These are phyloP conservation scores for Terfezia boudieri DNA, from an alignment of 495 filamentous ascomycete genomes.

Conservation along the genomic window DNA sequence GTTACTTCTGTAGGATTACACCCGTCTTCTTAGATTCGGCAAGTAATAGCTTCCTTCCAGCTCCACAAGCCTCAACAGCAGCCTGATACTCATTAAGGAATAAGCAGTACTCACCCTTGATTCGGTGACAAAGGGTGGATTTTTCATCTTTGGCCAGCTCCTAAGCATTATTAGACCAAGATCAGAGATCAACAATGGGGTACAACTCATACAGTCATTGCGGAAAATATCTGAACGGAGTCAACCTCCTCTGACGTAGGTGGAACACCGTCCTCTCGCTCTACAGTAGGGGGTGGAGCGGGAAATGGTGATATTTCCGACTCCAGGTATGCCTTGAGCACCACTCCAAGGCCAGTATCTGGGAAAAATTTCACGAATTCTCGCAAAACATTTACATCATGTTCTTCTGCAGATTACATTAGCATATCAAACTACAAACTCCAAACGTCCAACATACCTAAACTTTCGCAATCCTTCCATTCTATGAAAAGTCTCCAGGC, in stretches of 20 bases:
- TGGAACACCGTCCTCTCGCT: slow-evolving; percentile 28
- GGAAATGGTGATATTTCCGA: slow-evolving; percentile 76
- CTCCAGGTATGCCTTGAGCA: slow-evolving; percentile 55
- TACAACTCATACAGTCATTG: slow-evolving; percentile 44
- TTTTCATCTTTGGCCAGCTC: slow-evolving; percentile 46
- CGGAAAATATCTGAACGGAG: not conserved
- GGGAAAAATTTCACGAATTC: slow-evolving; percentile 73
- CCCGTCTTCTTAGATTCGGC: slow-evolving; percentile 41
- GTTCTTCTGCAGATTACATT: slow-evolving; percentile 27
- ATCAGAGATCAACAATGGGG: slow-evolving; percentile 46
- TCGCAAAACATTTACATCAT: slow-evolving; percentile 49
- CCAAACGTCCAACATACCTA: slow-evolving; percentile 5
- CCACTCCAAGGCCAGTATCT: slow-evolving; percentile 50
- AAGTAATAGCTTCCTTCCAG: slow-evolving; percentile 38
- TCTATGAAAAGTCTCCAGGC: slow-evolving; percentile 82
- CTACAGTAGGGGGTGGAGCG: slow-evolving; percentile 15
- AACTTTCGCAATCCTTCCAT: slow-evolving; percentile 54
- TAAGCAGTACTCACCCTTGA: slow-evolving; percentile 69
- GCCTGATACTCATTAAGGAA: slow-evolving; percentile 70
- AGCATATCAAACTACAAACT: not conserved
- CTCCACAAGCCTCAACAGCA: slow-evolving; percentile 54
- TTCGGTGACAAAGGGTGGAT: slow-evolving; percentile 61
- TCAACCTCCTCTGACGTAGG: slow-evolving; percentile 24
- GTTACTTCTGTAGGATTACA: slow-evolving; percentile 33
- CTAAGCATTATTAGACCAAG: not conserved